Evolutionary conservation across 208 protist species (phyloP), one percentile per base, ranked within the genome.

Genomic region (Trypanosoma brucei): DNA sequence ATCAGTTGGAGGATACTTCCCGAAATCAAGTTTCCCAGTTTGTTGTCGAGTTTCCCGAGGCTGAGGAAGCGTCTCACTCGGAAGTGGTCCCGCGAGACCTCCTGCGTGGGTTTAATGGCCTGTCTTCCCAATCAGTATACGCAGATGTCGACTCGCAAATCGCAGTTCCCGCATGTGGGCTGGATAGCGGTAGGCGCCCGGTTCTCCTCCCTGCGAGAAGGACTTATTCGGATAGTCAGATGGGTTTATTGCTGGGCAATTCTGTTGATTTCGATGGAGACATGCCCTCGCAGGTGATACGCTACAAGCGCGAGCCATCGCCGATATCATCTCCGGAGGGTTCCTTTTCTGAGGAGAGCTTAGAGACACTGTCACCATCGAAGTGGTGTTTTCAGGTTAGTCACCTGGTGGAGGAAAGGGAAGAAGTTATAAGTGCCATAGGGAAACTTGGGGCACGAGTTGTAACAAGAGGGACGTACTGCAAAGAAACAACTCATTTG

Each of bases 321-420:
- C 34, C 52, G 13, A 37, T 33, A 48, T 11, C 42, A n/a, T 6
- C 8, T 7, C 8, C 48, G 36, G 36, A 6, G 34, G 42, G 11
- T 11, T 46, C 42, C 42, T 46, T 6, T 11, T 6, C 6, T 46
- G 11, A 46, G 6, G 11, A 11, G 6, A 11, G 6, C 11, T 46
- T 46, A 6, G 42, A 46, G 42, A 46, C 6, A 14, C 4, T 44
- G 2, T 44, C 65, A 31, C 38, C 66, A 5, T 44, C 45, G 22
- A 33, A 33, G 2, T 86, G 73, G 76, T 57, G 70, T 1, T 92
- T 92, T 59, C 86, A 92, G 62, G 75, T 92, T 31, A 87, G 79
- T 69, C 80, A 83, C 68, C 83, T 75, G 1, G 71, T 86, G 6
- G 57, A 62, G 34, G 34, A 70, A n/a, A 74, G 78, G 33, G 51